Evolutionary conservation across 2,329 filamentous ascomycete genomes (phyloP), one percentile per base, ranked within the genome.

Genomic region (Clarireedia homoeocarpa): DNA sequence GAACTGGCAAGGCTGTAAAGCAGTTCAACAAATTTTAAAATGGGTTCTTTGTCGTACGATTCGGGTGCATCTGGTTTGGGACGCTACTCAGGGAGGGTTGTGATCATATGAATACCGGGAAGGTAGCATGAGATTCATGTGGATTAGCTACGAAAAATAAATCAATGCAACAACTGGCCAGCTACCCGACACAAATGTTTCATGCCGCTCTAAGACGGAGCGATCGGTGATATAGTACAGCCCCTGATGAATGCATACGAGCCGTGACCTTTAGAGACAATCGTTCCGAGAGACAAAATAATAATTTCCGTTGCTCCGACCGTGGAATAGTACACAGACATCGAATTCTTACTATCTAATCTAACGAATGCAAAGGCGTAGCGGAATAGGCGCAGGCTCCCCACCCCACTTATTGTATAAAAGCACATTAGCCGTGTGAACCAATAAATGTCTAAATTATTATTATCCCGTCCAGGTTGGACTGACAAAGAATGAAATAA

Each of bases 1-100:
- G 91, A 81, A 96, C 90, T 71, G 90, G 91, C 80, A 96, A 96
- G 87, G 79, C 84, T 71, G 91, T 96, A 77, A 99, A 99, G 91
- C 78, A 85, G 77, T 99, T 99, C 86, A 82, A 77, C 83, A 99
- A 99, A 85, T 99, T 99, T 84, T 99, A 96, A 86, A 62, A 61
- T 61, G 66, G 67, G 53, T 59, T 62, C 30, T 56, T 51, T 51
- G 39, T 56, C 48, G 53, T 56, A 56, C 48, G 47, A 63, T 59
- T 46, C 42, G 65, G 65, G 57, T 67, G 65, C 63, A 68, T 67
- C 61, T 65, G 65, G 63, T 66, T 66, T 68, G 62, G 64, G 63
- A 64, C 66, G 64, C 60, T 57, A 61, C 65, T 65, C 62, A 64
- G 64, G 62, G 60, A 46, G 59, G 64, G 57, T 65, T 67, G 64